Percentiles rank a stretch among this genome's conserved stretches.
Evolutionary conservation across 2,329 filamentous ascomycete genomes (phyloP).

Genomic region (Exophiala mesophila): DNA sequence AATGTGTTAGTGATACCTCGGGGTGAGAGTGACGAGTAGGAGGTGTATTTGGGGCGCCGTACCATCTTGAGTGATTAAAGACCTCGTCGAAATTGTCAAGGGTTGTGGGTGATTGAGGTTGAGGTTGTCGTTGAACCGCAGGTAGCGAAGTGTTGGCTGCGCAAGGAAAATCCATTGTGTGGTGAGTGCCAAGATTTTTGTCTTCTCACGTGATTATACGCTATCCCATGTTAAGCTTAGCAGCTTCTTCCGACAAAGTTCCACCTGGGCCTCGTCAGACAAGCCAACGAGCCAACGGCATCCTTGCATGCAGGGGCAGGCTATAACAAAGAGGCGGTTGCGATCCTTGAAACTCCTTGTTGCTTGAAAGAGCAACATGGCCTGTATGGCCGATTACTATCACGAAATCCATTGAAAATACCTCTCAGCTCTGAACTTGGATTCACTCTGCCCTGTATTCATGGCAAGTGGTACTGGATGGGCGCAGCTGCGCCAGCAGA

Average conservation of each 20-base stretch:
- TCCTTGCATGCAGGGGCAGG: conserved; percentile 4
- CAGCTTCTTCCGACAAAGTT: neutral
- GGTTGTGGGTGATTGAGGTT: conserved; percentile 7
- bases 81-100: conserved; percentile 16
- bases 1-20: neutral
- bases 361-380: conserved; percentile 2
- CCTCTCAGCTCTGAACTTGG: too few relatives aligned
- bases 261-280: conserved; percentile 9
- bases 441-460: neutral
- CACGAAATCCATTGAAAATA: too few relatives aligned
- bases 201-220: conserved; percentile 34
- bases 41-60: conserved; percentile 1
- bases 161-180: conserved; percentile 11
- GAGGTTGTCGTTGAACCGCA: conserved; percentile 10
- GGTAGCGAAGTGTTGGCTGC: conserved; percentile 5
- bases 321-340: neutral
- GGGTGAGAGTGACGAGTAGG: neutral
- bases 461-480: conserved; percentile 62
- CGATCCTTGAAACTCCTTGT: neutral
- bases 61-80: conserved; percentile 24
- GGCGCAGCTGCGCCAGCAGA: conserved; percentile 91
- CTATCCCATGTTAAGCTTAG: too few relatives aligned
- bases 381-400: neutral
- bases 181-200: conserved; percentile 9
- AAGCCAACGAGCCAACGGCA: too few relatives aligned